Conservation (phyloP, 306 rosid genomes). For the Oxytropis ochrocephala region DNA sequence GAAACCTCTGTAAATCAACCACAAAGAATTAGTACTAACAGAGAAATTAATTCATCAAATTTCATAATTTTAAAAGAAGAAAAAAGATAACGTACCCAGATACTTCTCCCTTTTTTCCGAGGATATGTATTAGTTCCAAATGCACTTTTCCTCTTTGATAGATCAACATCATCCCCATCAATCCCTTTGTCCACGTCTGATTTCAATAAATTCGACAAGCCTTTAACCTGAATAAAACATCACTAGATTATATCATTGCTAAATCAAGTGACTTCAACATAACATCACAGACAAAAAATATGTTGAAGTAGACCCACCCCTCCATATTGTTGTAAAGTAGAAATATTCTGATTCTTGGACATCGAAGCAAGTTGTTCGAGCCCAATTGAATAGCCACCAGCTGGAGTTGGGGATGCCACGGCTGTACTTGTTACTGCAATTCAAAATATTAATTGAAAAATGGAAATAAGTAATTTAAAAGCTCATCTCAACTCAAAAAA, state of each 20-base stretch:
- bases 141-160: conserved; percentile 47
- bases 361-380: conserved; percentile 66
- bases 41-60: not conserved
- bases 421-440: conserved; percentile 35
- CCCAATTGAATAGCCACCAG: conserved; percentile 48
- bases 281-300: not conserved
- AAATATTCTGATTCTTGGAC: conserved; percentile 56
- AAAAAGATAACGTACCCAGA: conserved; percentile 44
- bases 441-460: conserved; percentile 18
- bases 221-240: conserved; percentile 55
- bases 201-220: conserved; percentile 54
- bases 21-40: not conserved
- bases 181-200: conserved; percentile 64
- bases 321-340: conserved; percentile 58
- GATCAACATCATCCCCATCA: conserved; percentile 49
- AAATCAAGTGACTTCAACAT: not conserved
- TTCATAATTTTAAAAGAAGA: not conserved
- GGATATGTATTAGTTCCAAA: conserved; percentile 97
- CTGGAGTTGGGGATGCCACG: conserved; percentile 39
- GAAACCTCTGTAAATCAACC: conserved; percentile 61
- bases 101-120: conserved; percentile 80
- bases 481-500: not conserved
- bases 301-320: conserved; percentile 52
- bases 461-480: not conserved
- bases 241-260: conserved; percentile 4